These are phyloP conservation scores for Penicillium polonicum DNA, from an alignment of 2,329 filamentous ascomycete species.

Conservation along the genomic window DNA sequence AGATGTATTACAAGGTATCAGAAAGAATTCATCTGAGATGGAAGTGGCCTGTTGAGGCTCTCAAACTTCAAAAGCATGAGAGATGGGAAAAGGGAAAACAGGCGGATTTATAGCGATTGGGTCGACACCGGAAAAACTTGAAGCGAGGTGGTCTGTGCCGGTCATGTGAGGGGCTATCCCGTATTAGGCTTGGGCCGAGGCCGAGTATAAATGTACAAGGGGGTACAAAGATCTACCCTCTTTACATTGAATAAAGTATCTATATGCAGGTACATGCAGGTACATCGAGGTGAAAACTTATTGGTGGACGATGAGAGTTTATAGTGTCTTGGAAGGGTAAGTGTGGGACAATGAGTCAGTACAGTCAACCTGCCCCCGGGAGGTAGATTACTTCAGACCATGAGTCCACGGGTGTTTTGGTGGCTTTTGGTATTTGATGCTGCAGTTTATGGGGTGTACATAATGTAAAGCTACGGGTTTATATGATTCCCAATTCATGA, in stretches of 20 bases:
- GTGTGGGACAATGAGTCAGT: background rate
- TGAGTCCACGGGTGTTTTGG: no score
- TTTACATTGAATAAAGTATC: background rate
- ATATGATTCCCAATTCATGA: fast-evolving
- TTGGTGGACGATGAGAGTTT: background rate
- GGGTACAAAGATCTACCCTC: background rate
- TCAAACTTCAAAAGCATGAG: conserved; percentile 20
- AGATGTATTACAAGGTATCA: conserved; percentile 25
- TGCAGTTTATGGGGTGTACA: background rate
- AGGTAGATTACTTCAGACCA: background rate
- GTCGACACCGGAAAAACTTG: conserved; percentile 24
- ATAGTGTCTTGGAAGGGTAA: background rate
- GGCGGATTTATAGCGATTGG: conserved; percentile 21
- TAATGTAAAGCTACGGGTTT: fast-evolving
- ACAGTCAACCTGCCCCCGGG: background rate
- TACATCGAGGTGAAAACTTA: background rate
- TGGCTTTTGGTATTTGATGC: background rate
- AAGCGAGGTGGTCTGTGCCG: conserved; percentile 39
- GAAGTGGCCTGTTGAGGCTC: conserved; percentile 29
- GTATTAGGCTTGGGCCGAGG: background rate
- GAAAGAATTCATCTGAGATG: conserved; percentile 20
- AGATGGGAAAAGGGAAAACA: conserved; percentile 15
- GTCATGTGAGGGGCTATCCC: conserved; percentile 26
- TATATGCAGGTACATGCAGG: background rate
- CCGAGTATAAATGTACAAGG: background rate